A percentile compares a stretch with the other conserved stretches of the same genome.
Conservation (phyloP, 2,329 filamentous ascomycete genomes). For the Fusarium staphyleae region DNA sequence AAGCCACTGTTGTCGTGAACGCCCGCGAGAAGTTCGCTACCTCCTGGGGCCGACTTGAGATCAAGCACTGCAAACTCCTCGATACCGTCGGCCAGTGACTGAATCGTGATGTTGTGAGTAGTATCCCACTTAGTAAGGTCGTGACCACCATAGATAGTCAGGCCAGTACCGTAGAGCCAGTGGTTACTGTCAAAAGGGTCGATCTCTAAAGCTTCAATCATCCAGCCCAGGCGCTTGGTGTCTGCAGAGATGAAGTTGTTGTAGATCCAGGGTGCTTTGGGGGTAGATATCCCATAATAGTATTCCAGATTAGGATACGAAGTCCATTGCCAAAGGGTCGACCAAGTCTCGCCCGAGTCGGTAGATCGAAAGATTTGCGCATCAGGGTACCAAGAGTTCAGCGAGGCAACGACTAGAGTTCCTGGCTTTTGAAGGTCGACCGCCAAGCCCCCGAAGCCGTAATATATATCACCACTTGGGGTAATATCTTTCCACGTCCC, state of each 20-base stretch:
- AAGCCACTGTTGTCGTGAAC: slow-evolving; percentile 62
- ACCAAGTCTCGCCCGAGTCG: slow-evolving; percentile 63
- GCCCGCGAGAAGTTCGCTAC: slow-evolving; percentile 59
- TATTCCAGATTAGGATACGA: slow-evolving; percentile 54
- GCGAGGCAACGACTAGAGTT: slow-evolving; percentile 61
- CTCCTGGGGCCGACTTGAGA: slow-evolving; percentile 57
- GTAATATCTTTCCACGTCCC: slow-evolving; percentile 64
- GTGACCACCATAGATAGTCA: slow-evolving; percentile 61
- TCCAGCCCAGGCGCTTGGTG: slow-evolving; percentile 63
- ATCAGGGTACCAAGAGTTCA: slow-evolving; percentile 68
- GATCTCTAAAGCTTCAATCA: slow-evolving; percentile 66
- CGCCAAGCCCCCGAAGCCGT: slow-evolving; percentile 63
- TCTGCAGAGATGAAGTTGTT: slow-evolving; percentile 56
- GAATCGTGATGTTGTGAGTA: slow-evolving; percentile 55
- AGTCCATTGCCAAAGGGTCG: slow-evolving; percentile 59
- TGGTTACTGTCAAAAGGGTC: slow-evolving; percentile 65
- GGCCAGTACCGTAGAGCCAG: slow-evolving; percentile 67
- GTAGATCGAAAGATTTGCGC: slow-evolving; percentile 62
- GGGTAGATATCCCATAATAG: slow-evolving; percentile 55
- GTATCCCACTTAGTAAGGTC: slow-evolving; percentile 64
- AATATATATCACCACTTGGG: slow-evolving; percentile 58
- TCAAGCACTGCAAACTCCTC: slow-evolving; percentile 61
- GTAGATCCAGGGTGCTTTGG: slow-evolving; percentile 62
- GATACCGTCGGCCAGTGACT: slow-evolving; percentile 61
- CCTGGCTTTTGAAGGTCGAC: slow-evolving; percentile 62